Conservation (phyloP, 139 green algal genomes). For the Micractinium sp. region DNA sequence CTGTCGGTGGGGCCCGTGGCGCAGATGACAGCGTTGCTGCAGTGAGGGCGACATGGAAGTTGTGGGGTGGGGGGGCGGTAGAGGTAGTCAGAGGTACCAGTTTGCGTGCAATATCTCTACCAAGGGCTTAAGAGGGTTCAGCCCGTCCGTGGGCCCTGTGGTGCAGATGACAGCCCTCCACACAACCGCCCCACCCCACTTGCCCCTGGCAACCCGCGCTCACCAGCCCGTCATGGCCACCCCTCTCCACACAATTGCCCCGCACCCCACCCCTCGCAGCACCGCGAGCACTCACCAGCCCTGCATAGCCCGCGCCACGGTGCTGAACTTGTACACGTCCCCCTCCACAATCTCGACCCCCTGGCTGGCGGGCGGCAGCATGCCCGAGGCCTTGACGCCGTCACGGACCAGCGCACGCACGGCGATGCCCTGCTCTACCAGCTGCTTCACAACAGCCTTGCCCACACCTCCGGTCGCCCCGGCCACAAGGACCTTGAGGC, state of each 20-base stretch:
- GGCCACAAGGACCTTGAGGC: conserved; percentile 59
- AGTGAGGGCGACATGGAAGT: neutral
- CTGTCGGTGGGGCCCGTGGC: conserved; percentile 66
- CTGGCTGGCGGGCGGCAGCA: conserved; percentile 38
- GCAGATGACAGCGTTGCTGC: conserved; percentile 68
- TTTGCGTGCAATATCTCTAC: no score
- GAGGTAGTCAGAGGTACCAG: no score
- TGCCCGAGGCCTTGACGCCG: conserved; percentile 44
- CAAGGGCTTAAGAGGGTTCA: no score
- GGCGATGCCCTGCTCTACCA: conserved; percentile 53
- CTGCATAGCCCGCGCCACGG: conserved; percentile 59
- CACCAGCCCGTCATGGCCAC: conserved; percentile 57
- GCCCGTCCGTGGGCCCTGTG: no score
- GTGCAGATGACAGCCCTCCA: no score
- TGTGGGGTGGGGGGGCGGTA: no score
- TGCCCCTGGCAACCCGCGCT: neutral
- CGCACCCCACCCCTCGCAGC: neutral
- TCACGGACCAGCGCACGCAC: conserved; percentile 71
- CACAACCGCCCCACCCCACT: neutral
- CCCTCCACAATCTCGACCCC: conserved; percentile 54
- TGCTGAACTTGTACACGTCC: conserved; percentile 73
- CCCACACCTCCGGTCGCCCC: conserved; percentile 71
- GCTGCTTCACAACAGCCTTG: conserved; percentile 54
- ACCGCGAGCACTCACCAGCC: conserved; percentile 41
- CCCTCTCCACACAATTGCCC: no score